Base-by-base conservation (phyloP, 1,139 yeast genomes). In the Geotrichum histeridarum region DNA sequence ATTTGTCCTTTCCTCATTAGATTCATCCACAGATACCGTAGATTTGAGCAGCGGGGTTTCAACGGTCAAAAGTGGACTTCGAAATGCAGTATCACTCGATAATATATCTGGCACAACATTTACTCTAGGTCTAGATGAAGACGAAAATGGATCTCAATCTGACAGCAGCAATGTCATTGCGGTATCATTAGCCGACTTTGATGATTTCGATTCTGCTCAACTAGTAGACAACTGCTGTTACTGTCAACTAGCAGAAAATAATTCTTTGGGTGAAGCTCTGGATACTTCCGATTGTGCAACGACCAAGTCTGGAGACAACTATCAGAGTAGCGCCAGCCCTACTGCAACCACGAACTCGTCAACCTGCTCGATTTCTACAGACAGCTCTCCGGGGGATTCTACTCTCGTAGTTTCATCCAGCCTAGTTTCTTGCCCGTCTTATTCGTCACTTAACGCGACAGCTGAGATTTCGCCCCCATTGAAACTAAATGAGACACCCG, bases 361-460 rank as follows among this genome's bases (percentile, higher is more conserved):
- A 9, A 14, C 30, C 12, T 18, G 27, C 18, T 41, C 43, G 14
- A 8, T 41, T 4, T 2, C 43, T 9, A 8, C 43, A 6, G 43
- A 41, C 22, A 41, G 8, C 7, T 41, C 43, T 15, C 14, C 14
- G 14, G 14, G 43, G 6, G 43, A 41, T n/a, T 2, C 32, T 15
- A 17, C 43, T 27, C 32, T 17, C 7, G 30, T 41, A 2, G 30
- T 11, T 11, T 9, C 14, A 9, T 9, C 30, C 4, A 30, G 5
- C 2, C 18, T 31, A 14, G 36, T 30, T 9, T 11, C 46, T 7
- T 42, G 46, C 35, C 46, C 46, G 36, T 27, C 36, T 9, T 42
- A 42, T 30, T 42, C 46, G 46, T 42, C 46, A 15, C 46, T 42
- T 14, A 42, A 42, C 46, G 46, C 46, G 11, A 42, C 46, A n/a